Evolutionary conservation across 225 moss, liverwort and hornwort genomes (phyloP), one percentile per base, ranked within the genome.

Genomic region (Thuidium tamariscinum): DNA sequence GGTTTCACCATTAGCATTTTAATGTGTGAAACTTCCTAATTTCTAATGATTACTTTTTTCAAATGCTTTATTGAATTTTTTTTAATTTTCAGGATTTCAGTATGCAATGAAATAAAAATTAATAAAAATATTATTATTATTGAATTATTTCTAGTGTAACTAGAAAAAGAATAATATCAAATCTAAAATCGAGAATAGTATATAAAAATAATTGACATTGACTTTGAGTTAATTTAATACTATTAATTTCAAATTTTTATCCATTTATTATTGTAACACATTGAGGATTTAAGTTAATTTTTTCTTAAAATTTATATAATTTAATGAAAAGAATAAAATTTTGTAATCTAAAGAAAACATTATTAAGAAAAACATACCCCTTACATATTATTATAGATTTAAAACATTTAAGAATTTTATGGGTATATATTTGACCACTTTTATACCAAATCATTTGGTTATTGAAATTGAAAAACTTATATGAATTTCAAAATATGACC

Each of bases 131-230:
- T 41, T 42, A 5, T 9, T 57, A 9, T 9, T 20, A 2, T 21
- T 32, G 1, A 48, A 19, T 51, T 7, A 34, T n/a, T 54, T 15
- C n/a, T n/a, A n/a, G n/a, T n/a, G n/a, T n/a, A n/a, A n/a, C n/a
- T n/a, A n/a, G n/a, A n/a, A n/a, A n/a, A n/a, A n/a, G 7, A 52
- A n/a, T 8, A 8, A 13, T 0, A 32, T 8, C 13, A 22, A n/a
- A 52, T 22, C 32, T 22, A n/a, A 51, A 51, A 74, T 3, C 22
- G n/a, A 74, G 1, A 34, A 9, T 13, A 13, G 0, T 4, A 5
- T 1, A 7, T 9, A 29, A 51, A 20, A 29, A 8, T n/a, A n/a
- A 0, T 32, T 32, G 19, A 34, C 21, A 34, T 0, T 8, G 1
- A 34, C 5, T 74, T 51, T 4, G 34, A 51, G 5, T 21, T 8